phyloP scores from a whole-genome alignment of 2,329 filamentous ascomycete genomes.

The Calonectria crousiana region DNA sequence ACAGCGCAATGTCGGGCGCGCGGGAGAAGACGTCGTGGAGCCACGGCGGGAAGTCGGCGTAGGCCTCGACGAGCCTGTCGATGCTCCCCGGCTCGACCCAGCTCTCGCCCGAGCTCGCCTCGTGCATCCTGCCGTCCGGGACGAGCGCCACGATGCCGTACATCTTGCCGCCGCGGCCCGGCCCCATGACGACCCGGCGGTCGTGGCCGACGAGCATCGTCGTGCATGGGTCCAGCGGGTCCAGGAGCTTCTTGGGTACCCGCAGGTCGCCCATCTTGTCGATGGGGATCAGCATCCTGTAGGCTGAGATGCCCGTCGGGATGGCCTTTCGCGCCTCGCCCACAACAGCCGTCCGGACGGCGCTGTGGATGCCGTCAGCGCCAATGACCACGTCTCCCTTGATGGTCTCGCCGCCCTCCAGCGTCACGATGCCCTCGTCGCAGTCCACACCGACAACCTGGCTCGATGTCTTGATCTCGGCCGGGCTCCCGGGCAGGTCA shows the following conservation, averaged over 20 bases:
- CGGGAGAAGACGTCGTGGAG: conserved; percentile 19
- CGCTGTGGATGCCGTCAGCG: conserved; percentile 40
- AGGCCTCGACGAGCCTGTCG: conserved; percentile 32
- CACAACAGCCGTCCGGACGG: conserved; percentile 33
- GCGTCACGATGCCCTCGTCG: conserved; percentile 30
- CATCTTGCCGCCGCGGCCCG: conserved; percentile 32
- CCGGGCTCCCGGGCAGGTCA: conserved; percentile 23
- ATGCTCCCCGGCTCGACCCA: conserved; percentile 38
- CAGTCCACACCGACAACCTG: conserved; percentile 32
- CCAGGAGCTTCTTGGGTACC: conserved; percentile 24
- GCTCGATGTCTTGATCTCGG: conserved; percentile 28
- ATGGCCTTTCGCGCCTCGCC: conserved; percentile 27
- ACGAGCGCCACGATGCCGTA: conserved; percentile 37
- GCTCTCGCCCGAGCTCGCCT: conserved; percentile 33
- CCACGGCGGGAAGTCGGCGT: conserved; percentile 24
- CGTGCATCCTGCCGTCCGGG: conserved; percentile 32
- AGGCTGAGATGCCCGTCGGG: conserved; percentile 37
- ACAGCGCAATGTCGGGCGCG: conserved; percentile 18
- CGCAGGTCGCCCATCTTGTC: conserved; percentile 27
- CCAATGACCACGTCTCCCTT: conserved; percentile 36
- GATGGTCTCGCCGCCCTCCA: conserved; percentile 31
- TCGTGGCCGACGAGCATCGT: conserved; percentile 40
- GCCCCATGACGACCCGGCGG: conserved; percentile 38
- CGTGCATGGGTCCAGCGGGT: conserved; percentile 26
- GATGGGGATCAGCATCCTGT: conserved; percentile 36